Conservation (phyloP, 345 rosid genomes). For the Eucalyptus lansdowneana region DNA sequence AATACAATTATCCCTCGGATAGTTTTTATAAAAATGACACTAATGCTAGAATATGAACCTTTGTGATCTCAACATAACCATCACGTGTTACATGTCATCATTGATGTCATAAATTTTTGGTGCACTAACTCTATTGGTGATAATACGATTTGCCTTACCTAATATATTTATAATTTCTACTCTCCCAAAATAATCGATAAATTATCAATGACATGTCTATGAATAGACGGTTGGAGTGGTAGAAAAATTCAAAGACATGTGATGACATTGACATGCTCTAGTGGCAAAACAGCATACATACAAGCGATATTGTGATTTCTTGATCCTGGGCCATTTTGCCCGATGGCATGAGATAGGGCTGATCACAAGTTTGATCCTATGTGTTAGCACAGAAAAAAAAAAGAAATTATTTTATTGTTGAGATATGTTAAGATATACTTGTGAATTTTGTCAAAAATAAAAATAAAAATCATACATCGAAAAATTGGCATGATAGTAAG, state of each 20-base stretch:
- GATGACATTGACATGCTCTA: neutral
- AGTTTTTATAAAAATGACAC: neutral
- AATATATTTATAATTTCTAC: neutral
- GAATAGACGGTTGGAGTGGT: neutral
- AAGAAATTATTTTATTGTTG: neutral
- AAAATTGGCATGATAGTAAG: neutral
- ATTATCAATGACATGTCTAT: neutral
- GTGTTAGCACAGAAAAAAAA: neutral
- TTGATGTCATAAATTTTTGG: neutral
- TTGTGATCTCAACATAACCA: neutral
- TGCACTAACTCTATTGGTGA: neutral
- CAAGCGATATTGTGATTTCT: neutral
- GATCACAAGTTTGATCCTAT: neutral
- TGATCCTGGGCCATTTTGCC: neutral
- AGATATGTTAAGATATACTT: neutral
- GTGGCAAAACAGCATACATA: neutral
- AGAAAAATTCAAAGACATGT: neutral
- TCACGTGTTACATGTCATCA: neutral
- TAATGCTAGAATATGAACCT: neutral
- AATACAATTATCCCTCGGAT: neutral
- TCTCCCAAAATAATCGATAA: neutral
- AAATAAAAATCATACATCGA: neutral
- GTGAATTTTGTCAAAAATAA: neutral
- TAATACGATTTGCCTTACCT: neutral
- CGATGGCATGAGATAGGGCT: neutral